Base-by-base conservation (phyloP, 2,329 filamentous ascomycete genomes). In the Teratosphaeria viscida region DNA sequence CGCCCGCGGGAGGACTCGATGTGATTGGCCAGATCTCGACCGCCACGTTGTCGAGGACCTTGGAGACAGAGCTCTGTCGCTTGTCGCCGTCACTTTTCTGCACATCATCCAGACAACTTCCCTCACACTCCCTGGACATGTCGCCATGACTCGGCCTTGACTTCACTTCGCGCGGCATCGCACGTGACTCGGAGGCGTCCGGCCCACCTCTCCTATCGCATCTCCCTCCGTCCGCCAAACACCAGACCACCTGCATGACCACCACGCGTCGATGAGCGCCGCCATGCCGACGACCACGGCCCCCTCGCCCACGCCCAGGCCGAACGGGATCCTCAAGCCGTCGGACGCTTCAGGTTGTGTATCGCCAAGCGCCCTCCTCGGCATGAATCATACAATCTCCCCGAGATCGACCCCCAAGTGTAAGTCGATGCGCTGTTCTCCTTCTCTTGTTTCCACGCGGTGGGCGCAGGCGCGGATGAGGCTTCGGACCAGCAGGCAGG, bases 341-440 rank as follows among this genome's bases (percentile, higher is more conserved):
- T 35, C 35, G 29, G 62, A 65, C 12, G 61, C 65, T 11, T 64
- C 60, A 11, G 62, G 65, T 23, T 63, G 63, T 61, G 67, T 65
- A 23, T 69, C 53, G 37, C 69, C 69, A 16, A 67, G 61, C 61
- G 67, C 67, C 19, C 66, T 64, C 60, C 62, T 69, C 23, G 67
- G 65, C 34, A 52, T 68, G 26, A 61, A 57, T 35, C 61, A 64
- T 29, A 43, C 61, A 53, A 57, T 61, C 2, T 69, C 67, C 54
- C 67, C 68, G 2, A 61, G 63, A 37, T 58, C 60, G 26, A 65
- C 62, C 16, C 66, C 66, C 11, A 69, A 68, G 64, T 68, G 68
- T 70, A 68, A 60, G 68, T 68, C 12, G 32, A 34, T 39, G 55
- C 54, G 14, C 12, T 27, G 4, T 27, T 35, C 14, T 19, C 19